Base-by-base conservation (phyloP, 23 red algal species). In the Pyropia yezoensis region DNA sequence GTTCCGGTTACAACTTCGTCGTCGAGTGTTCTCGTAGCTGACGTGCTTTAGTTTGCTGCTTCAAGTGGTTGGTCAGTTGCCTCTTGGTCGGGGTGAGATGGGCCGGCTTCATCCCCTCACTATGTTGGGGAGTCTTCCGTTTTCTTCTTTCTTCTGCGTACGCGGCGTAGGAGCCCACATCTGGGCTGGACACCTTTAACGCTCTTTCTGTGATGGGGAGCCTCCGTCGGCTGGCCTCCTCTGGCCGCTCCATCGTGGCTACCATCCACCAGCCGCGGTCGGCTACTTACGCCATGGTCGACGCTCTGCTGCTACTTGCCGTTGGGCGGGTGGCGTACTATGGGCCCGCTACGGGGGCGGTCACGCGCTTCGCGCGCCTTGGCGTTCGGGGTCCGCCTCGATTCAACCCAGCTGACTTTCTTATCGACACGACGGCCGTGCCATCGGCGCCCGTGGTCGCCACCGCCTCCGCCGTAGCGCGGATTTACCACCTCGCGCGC, bases 251-350 rank as follows among this genome's bases (percentile, higher is more conserved):
- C 2, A 76, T 98, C 26, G 59, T 98, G 8, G 79, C 86, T 3
- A 98, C 94, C 34, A 98, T 98, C 59, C 94, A 98, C 71, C 94
- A 98, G 59, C 94, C 94, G 33, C 94, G 94, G 9, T 91, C 86
- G 56, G 73, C 79, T n/a, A 98, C 91, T 54, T 98, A 88, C 75
- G 73, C 85, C 18, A 63, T 98, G 49, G 91, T 98, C 68, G 94
- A 98, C 71, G 67, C 78, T n/a, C 74, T 98, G 16, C 76, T 83
- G 26, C 70, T 98, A 54, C 72, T 98, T 0, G 79, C 83, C 5
- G 87, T 88, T 33, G 94, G 94, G 13, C 75, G 74, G 8, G 74
- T 86, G 21, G 87, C 91, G 65, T 98, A 91, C 53, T 98, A 91
- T 62, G 94, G 94, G 20, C 94, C 94, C 9, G 94, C 94, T 11